Evolutionary conservation across 1,284 basidiomycete species (phyloP), one percentile per base, ranked within the genome.

Genomic region (Xerocomus cyaneibrunnescens): DNA sequence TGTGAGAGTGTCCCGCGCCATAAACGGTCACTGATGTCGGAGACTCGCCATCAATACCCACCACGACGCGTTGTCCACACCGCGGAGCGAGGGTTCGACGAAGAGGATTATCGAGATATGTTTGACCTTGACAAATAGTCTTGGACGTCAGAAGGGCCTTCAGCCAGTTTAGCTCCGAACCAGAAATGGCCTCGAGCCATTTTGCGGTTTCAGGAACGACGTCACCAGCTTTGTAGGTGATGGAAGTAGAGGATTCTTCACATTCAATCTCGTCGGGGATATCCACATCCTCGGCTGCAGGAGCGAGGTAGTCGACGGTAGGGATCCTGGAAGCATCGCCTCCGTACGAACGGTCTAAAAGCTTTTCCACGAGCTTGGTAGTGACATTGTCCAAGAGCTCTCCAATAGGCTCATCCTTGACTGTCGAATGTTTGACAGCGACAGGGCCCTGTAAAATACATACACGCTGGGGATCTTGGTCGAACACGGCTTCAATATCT

Each of bases 401-500:
- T 66, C 87, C 89, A 69, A 98, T 89, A 8, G 96, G 93, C 72
- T 97, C 93, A 64, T 99, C 92, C 71, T 93, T 96, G 64, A 87
- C 78, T 45, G 76, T 88, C 16, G 92, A 85, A 72, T 94, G 87
- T 72, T 91, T 94, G 57, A 85, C 93, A 2, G 96, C 95, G 48
- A 99, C 89, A 12, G 97, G 96, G 27, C 97, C 96, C 73, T 98
- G 95, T 45, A 99, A 83, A 64, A 99, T 97, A 69, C 94, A 97
- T 34, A 99, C 95, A 61, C 97, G 89, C 73, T 99, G 92, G 28
- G 96, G 92, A 71, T 98, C 95, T 74, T 95, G 94, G 72, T 98
- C 97, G 63, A 98, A 95, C 36, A 99, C 94, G 14, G 94, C 96
- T 59, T 99, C 96, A 61, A 99, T 94, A 69, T 99, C 96, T 72